Conservation (phyloP, 306 rosid genomes). For the Inga oerstediana region DNA sequence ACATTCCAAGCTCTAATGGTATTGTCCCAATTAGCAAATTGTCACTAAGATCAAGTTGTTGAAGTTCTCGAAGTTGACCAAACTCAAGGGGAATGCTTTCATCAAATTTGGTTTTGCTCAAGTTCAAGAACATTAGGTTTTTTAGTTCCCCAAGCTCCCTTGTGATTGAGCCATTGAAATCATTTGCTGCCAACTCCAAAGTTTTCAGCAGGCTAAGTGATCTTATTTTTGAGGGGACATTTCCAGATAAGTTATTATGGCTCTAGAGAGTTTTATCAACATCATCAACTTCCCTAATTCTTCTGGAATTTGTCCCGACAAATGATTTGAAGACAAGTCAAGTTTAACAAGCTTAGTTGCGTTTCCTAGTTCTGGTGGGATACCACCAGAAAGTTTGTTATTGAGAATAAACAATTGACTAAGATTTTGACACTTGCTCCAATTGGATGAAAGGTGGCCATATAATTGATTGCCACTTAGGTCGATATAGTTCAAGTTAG, state of each 20-base stretch:
- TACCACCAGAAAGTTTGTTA: slow-evolving; percentile 29
- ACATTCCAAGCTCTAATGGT: too few species aligned
- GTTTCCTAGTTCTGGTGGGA: slow-evolving; percentile 25
- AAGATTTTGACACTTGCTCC: slow-evolving; percentile 22
- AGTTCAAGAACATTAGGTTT: too few species aligned
- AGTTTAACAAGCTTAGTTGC: slow-evolving; percentile 33
- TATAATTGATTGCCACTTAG: slow-evolving; percentile 33
- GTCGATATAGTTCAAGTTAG: slow-evolving; percentile 10
- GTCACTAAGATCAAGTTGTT: too few species aligned
- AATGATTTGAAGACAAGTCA: slow-evolving; percentile 31
- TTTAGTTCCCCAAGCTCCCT: too few species aligned
- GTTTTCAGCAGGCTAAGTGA: neutral
- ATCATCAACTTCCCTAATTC: slow-evolving; percentile 20
- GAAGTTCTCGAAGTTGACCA: too few species aligned
- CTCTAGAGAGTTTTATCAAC: neutral
- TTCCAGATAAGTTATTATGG: slow-evolving; percentile 15
- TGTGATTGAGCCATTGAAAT: too few species aligned
- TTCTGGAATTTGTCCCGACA: slow-evolving; percentile 35
- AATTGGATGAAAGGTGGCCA: slow-evolving; percentile 21
- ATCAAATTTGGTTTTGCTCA: too few species aligned
- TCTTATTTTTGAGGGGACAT: slow-evolving; percentile 11
- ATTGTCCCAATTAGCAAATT: too few species aligned
- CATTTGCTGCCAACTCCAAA: too few species aligned
- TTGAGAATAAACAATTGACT: neutral
- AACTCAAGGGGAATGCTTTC: too few species aligned